phyloP scores from a whole-genome alignment of 2,329 filamentous ascomycete genomes.

The Aspergillus japonicus region DNA sequence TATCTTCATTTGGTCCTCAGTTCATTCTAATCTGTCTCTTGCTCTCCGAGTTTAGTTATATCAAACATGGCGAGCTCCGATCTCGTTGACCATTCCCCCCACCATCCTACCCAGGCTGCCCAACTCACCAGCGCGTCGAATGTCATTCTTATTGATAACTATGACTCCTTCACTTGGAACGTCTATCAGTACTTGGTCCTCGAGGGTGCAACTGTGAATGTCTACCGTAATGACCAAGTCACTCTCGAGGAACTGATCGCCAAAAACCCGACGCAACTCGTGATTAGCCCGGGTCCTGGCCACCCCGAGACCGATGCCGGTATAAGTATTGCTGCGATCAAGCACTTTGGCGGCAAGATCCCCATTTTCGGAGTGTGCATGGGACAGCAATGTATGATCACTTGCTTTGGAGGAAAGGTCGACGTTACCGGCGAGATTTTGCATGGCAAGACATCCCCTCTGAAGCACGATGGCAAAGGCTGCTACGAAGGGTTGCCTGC shows the following conservation, averaged over 20 bases:
- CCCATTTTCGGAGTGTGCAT: conserved; percentile 97
- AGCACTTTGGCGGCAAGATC: conserved; percentile 89
- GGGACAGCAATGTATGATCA: conserved; percentile 98
- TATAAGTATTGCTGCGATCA: conserved; percentile 87
- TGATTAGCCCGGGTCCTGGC: conserved; percentile 91
- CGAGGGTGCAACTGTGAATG: conserved; percentile 88
- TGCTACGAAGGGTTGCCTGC: conserved; percentile 81
- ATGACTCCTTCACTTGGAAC: conserved; percentile 99
- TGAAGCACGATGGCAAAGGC: conserved; percentile 88
- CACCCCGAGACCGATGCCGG: conserved; percentile 91
- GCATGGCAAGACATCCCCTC: conserved; percentile 91
- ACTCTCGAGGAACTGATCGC: conserved; percentile 78
- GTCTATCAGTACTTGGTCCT: conserved; percentile 97
- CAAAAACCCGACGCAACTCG: conserved; percentile 85
- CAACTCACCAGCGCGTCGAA: conserved; percentile 80
- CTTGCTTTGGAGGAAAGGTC: conserved; percentile 87
- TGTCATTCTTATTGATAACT: conserved; percentile 95
- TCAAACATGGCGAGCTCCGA: conserved; percentile 36
- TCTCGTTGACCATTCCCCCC: conserved; percentile 77
- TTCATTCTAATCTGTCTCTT: not conserved
- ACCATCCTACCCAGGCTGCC: conserved; percentile 70
- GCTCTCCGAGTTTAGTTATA: conserved; percentile 36
- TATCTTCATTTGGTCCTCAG: not conserved
- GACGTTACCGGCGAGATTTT: conserved; percentile 92
- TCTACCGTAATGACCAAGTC: conserved; percentile 90